Evolutionary conservation across 2,329 filamentous ascomycete species (phyloP).

Genomic region (Arthrinium phaeospermum): DNA sequence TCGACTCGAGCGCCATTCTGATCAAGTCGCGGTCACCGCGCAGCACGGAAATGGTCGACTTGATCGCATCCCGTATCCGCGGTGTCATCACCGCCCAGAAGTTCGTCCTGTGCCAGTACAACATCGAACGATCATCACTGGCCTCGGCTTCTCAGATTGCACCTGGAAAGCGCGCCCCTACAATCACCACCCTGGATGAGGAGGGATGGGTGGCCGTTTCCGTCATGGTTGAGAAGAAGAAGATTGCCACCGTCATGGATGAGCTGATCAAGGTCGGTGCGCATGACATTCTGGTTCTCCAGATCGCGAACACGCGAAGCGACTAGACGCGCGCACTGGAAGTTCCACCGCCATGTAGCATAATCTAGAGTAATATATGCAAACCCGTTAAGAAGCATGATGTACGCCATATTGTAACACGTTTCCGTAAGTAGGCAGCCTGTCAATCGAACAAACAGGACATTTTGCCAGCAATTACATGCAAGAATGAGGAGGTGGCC

Average conservation of each 20-base stretch:
- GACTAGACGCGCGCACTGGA: conserved; percentile 7
- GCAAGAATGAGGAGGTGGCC: neutral
- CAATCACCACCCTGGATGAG: conserved; percentile 86
- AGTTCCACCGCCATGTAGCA: neutral
- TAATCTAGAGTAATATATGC: conserved; percentile 7
- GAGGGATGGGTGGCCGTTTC: conserved; percentile 93
- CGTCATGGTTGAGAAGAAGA: conserved; percentile 90
- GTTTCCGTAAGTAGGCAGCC: neutral
- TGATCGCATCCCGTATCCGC: conserved; percentile 85
- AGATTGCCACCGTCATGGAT: conserved; percentile 87
- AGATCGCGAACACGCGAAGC: conserved; percentile 72
- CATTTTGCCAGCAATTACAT: neutral
- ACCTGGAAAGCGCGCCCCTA: conserved; percentile 91
- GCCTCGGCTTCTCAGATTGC: conserved; percentile 76
- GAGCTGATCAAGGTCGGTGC: conserved; percentile 77
- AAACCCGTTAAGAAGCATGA: neutral
- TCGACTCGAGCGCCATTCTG: conserved; percentile 85
- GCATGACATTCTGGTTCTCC: conserved; percentile 82
- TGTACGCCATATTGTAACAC: neutral
- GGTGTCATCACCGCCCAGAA: conserved; percentile 95
- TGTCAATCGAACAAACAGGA: neutral
- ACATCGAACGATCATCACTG: conserved; percentile 77
- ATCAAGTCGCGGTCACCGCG: conserved; percentile 88
- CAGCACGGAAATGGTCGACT: conserved; percentile 78
- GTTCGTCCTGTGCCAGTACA: conserved; percentile 96